Conservation (phyloP, 2,329 filamentous ascomycete species). For the Fusarium circinatum region DNA sequence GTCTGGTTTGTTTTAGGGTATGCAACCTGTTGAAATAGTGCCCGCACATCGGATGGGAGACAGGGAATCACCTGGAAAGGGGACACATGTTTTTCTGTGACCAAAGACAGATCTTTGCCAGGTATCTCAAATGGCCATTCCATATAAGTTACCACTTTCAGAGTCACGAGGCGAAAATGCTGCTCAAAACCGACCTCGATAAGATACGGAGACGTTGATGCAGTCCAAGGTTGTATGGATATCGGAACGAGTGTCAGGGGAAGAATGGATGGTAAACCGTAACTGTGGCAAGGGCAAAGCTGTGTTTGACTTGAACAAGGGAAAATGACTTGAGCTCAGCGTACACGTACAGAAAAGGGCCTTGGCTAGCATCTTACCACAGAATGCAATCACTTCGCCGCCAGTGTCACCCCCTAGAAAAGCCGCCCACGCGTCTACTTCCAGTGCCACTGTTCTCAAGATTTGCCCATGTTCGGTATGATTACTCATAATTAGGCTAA, state of each 20-base stretch:
- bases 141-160: too few species aligned
- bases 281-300: not conserved
- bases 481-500: accelerated
- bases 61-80: not conserved
- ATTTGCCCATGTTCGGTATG: accelerated
- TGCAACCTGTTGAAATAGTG: accelerated
- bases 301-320: too few species aligned
- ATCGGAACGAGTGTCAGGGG: not conserved
- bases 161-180: not conserved
- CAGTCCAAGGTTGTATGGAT: too few species aligned
- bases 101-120: not conserved
- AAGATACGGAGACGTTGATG: not conserved
- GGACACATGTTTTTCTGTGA: not conserved
- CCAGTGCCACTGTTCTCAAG: not conserved
- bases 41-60: not conserved
- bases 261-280: not conserved
- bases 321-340: accelerated
- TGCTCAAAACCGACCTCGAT: not conserved
- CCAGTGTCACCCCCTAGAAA: too few species aligned
- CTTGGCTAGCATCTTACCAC: not conserved
- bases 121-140: not conserved
- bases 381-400: too few species aligned
- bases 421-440: too few species aligned
- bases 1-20: accelerated
- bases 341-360: accelerated